Evolutionary conservation across 108 stramenopile species (phyloP).

Genomic region (Skeletonema marinoi): DNA sequence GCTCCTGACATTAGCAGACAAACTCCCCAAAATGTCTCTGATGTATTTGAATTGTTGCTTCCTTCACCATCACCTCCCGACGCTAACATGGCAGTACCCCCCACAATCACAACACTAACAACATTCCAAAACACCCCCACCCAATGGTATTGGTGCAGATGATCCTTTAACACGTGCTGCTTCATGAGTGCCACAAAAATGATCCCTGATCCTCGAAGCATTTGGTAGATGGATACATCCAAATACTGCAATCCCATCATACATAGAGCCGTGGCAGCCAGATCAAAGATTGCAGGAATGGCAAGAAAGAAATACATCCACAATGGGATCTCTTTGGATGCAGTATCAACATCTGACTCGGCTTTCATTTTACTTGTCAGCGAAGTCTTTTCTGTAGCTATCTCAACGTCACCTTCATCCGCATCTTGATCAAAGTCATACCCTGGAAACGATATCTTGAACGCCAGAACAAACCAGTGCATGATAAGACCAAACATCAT

Average conservation of each 20-base stretch:
- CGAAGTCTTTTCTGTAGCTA: conserved; percentile 19
- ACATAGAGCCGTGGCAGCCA: conserved; percentile 82
- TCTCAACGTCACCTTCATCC: conserved; percentile 12
- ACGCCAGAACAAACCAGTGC: conserved; percentile 69
- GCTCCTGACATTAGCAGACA: conserved; percentile 82
- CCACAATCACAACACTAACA: conserved; percentile 80
- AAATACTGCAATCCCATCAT: conserved; percentile 91
- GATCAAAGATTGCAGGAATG: conserved; percentile 85
- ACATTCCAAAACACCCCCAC: conserved; percentile 88
- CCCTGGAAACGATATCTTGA: conserved; percentile 86
- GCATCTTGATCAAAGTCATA: conserved; percentile 47
- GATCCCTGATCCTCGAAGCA: conserved; percentile 88
- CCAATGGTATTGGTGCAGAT: conserved; percentile 82
- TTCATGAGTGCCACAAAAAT: conserved; percentile 94
- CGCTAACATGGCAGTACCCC: conserved; percentile 72
- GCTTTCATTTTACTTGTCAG: conserved; percentile 15
- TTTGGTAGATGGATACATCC: conserved; percentile 86
- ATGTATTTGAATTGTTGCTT: conserved; percentile 11
- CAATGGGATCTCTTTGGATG: conserved; percentile 37
- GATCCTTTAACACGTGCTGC: conserved; percentile 75
- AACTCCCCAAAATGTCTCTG: conserved; percentile 79
- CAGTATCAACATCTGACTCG: background rate
- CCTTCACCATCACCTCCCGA: conserved; percentile 25
- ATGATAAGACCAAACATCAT: conserved; percentile 85
- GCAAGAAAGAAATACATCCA: conserved; percentile 90